Evolutionary conservation across 345 rosid genomes (phyloP).

Genomic region (Syzygium aromaticum): DNA sequence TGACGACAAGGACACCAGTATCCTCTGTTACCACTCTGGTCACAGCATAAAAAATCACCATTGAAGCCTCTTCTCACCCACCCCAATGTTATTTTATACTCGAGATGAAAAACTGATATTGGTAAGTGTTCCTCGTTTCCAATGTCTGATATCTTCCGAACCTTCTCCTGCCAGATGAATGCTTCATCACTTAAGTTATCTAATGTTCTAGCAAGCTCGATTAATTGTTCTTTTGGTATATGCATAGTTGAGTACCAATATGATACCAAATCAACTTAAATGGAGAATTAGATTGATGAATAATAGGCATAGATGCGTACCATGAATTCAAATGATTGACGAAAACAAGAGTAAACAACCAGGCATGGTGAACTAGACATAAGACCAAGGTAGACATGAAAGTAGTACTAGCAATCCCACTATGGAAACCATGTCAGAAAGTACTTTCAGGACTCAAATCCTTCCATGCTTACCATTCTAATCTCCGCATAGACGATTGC

Average conservation of each 20-base stretch:
- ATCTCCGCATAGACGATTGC: slow-evolving; percentile 18
- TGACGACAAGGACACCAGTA: slow-evolving; percentile 42
- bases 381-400: slow-evolving; percentile 22
- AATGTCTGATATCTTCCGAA: slow-evolving; percentile 43
- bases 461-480: slow-evolving; percentile 12
- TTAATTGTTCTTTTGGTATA: slow-evolving; percentile 48
- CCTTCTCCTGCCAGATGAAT: slow-evolving; percentile 32
- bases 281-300: not conserved
- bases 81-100: slow-evolving; percentile 27
- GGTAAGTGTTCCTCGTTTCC: slow-evolving; percentile 65
- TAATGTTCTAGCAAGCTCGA: slow-evolving; percentile 36
- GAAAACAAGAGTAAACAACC: slow-evolving; percentile 55
- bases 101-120: slow-evolving; percentile 31
- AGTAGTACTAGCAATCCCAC: slow-evolving; percentile 12
- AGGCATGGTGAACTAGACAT: slow-evolving; percentile 34
- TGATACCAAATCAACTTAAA: not conserved
- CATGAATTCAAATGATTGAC: slow-evolving; percentile 50
- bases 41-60: slow-evolving; percentile 53
- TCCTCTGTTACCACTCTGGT: slow-evolving; percentile 37
- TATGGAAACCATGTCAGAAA: slow-evolving; percentile 11
- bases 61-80: slow-evolving; percentile 65
- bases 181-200: slow-evolving; percentile 48
- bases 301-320: slow-evolving; percentile 11
- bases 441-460: slow-evolving; percentile 7
- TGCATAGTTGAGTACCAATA: not conserved